Evolutionary conservation across 2,329 filamentous ascomycete species (phyloP).

Genomic region (Hymenoscyphus fructigenus): DNA sequence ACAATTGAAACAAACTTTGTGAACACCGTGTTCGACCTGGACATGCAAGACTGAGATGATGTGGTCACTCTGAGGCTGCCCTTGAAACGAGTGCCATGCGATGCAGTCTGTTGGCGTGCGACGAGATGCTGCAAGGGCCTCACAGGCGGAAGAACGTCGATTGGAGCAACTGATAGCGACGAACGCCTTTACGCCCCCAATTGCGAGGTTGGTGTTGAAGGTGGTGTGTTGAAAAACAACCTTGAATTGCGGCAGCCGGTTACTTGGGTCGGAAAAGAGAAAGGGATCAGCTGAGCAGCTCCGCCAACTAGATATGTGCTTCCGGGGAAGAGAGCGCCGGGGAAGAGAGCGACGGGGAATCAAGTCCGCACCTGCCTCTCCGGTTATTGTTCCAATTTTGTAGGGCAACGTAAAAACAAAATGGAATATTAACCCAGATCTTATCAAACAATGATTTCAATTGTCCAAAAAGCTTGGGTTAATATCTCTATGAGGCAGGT

Average conservation of each 20-base stretch:
- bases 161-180: conserved; percentile 1
- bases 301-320: neutral
- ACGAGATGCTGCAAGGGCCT: neutral
- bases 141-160: neutral
- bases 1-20: neutral
- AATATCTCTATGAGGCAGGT: too few species aligned
- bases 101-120: neutral
- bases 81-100: conserved; percentile 2
- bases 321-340: too few species aligned
- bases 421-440: too few species aligned
- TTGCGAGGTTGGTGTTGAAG: neutral
- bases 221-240: neutral
- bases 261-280: neutral
- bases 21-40: neutral
- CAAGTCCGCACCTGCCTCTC: neutral
- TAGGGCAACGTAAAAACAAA: too few species aligned
- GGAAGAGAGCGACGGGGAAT: too few species aligned
- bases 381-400: neutral
- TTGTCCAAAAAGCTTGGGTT: too few species aligned
- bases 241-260: neutral
- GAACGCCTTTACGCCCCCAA: neutral
- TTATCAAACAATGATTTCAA: too few species aligned
- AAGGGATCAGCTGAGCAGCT: neutral
- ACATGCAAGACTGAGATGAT: neutral
- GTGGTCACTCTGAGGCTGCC: neutral